These are phyloP conservation scores for Xerocomus potaroensis DNA, from an alignment of 768 basidiomycete species.

Conservation along the genomic window DNA sequence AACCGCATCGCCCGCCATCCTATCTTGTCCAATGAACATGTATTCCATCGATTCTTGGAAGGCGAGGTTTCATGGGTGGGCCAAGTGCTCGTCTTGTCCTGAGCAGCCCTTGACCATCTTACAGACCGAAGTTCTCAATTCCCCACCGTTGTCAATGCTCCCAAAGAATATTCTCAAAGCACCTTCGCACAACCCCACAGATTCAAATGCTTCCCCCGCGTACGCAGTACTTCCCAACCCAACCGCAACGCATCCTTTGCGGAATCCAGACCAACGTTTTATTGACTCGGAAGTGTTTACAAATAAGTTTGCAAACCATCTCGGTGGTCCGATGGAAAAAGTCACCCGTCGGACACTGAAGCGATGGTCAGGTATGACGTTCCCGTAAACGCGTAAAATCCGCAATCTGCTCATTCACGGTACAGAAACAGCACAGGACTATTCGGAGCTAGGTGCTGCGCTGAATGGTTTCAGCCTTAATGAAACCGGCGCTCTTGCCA, in stretches of 20 bases:
- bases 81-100: constrained; percentile 2
- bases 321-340: constrained; percentile 92
- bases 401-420: constrained; percentile 2
- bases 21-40: constrained; percentile 93
- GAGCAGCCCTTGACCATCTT: constrained; percentile 5
- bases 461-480: constrained; percentile 92
- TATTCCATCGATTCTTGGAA: constrained; percentile 94
- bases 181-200: constrained; percentile 91
- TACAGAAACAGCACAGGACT: constrained; percentile 77
- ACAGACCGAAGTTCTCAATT: constrained; percentile 88
- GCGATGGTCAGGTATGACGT: constrained; percentile 81
- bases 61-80: constrained; percentile 94
- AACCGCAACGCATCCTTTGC: constrained; percentile 82
- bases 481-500: constrained; percentile 67
- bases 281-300: constrained; percentile 96
- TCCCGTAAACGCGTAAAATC: not conserved
- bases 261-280: constrained; percentile 92
- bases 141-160: constrained; percentile 83
- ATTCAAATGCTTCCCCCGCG: constrained; percentile 63
- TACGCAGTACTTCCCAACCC: constrained; percentile 89
- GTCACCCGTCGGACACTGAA: constrained; percentile 89
- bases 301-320: constrained; percentile 88
- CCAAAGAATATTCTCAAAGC: constrained; percentile 97
- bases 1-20: constrained; percentile 87
- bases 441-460: constrained; percentile 86